Evolutionary conservation across 148 eudicot species (phyloP).

Genomic region (Persicaria tinctoria): DNA sequence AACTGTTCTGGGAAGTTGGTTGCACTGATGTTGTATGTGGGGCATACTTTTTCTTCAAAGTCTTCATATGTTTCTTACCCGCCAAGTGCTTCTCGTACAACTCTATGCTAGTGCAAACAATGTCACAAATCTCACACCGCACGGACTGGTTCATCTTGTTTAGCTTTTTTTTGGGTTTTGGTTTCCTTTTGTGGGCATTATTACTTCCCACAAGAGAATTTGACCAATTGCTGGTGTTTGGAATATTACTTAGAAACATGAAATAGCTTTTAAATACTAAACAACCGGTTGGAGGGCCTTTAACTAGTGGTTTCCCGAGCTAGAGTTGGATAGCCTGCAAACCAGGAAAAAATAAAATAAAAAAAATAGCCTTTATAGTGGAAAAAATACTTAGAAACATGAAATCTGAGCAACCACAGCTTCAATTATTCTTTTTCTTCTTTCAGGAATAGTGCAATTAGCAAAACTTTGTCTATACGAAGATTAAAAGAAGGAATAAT

Average conservation of each 20-base stretch:
- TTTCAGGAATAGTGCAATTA: no score
- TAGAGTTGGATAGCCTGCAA: not conserved
- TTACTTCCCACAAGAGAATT: not conserved
- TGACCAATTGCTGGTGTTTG: not conserved
- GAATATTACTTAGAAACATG: no score
- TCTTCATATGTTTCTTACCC: conserved; percentile 29
- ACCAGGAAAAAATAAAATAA: not conserved
- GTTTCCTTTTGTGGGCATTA: not conserved
- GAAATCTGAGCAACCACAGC: not conserved
- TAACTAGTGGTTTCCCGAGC: no score
- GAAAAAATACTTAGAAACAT: not conserved
- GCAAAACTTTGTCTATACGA: no score
- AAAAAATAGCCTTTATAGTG: not conserved
- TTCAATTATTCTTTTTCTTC: not conserved
- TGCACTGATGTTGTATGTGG: conserved; percentile 2
- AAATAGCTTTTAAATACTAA: not conserved
- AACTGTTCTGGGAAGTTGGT: conserved; percentile 12
- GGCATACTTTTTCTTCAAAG: conserved; percentile 20
- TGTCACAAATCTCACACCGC: conserved; percentile 30
- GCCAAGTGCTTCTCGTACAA: conserved; percentile 26
- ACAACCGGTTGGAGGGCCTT: not conserved
- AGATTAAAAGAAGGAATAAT: no score
- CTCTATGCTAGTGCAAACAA: conserved; percentile 23
- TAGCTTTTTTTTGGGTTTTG: not conserved
- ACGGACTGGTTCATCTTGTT: conserved; percentile 15